These are phyloP conservation scores for Ceratobasidium sp. DNA, from an alignment of 1,284 basidiomycete species.

Conservation along the genomic window DNA sequence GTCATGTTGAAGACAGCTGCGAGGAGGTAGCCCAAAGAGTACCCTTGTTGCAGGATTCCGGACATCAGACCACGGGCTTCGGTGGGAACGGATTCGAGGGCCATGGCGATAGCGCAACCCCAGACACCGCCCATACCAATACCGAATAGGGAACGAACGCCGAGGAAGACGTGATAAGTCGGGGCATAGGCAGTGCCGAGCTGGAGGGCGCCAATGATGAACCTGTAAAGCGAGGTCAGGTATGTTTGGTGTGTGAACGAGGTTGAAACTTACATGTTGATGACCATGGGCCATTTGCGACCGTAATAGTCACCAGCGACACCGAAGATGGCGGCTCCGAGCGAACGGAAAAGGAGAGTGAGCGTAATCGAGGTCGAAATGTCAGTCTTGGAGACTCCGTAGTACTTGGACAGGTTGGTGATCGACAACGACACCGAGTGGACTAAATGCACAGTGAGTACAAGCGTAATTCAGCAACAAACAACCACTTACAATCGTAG, in stretches of 20 bases:
- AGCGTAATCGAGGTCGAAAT: slow-evolving; percentile 76
- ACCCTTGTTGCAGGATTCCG: slow-evolving; percentile 87
- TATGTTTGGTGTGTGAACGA: slow-evolving; percentile 53
- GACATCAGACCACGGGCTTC: slow-evolving; percentile 86
- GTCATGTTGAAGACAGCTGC: slow-evolving; percentile 80
- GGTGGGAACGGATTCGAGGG: slow-evolving; percentile 90
- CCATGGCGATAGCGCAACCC: slow-evolving; percentile 69
- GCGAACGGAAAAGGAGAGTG: slow-evolving; percentile 88
- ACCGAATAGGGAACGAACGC: slow-evolving; percentile 81
- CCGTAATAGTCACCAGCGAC: slow-evolving; percentile 86
- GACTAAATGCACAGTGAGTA: slow-evolving; percentile 9
- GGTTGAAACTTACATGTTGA: slow-evolving; percentile 74
- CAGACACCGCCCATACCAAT: slow-evolving; percentile 80
- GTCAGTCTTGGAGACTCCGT: slow-evolving; percentile 47
- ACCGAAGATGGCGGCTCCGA: slow-evolving; percentile 80
- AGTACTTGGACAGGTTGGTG: slow-evolving; percentile 33
- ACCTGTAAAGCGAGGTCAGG: slow-evolving; percentile 54
- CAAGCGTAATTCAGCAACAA: background rate
- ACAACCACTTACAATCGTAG: slow-evolving; percentile 20
- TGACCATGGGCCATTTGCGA: slow-evolving; percentile 90
- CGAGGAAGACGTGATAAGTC: slow-evolving; percentile 74
- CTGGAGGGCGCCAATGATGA: slow-evolving; percentile 53
- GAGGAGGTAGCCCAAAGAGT: slow-evolving; percentile 67
- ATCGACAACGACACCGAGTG: slow-evolving; percentile 36
- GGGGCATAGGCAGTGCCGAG: slow-evolving; percentile 70